Percentiles rank a stretch among this genome's conserved stretches.
Evolutionary conservation across 352 stramenopile genomes (phyloP).

Genomic region (Halophytophthora polymorphica): DNA sequence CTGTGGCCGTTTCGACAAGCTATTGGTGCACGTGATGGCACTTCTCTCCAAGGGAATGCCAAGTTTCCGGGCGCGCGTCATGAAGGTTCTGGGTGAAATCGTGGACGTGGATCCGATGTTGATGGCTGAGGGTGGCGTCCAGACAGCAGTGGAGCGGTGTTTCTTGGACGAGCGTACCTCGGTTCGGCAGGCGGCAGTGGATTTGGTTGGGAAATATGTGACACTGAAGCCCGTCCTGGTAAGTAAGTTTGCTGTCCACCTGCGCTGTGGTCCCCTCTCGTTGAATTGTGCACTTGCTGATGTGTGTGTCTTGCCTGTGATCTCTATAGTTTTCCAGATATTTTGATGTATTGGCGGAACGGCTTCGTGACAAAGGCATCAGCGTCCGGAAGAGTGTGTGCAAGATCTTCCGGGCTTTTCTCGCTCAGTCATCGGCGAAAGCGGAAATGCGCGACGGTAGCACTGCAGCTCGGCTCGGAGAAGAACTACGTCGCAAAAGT

Average conservation of each 20-base stretch:
- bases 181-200: constrained; percentile 78
- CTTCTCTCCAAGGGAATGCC: constrained; percentile 69
- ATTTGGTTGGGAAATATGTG: constrained; percentile 84
- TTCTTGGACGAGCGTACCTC: constrained; percentile 78
- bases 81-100: constrained; percentile 73
- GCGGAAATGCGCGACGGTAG: not conserved
- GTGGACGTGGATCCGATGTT: constrained; percentile 84
- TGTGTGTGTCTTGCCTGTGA: not conserved
- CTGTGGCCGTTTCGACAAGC: constrained; percentile 59
- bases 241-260: constrained; percentile 14
- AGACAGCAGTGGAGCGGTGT: constrained; percentile 53
- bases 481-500: constrained; percentile 51
- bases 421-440: constrained; percentile 28
- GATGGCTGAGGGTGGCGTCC: constrained; percentile 68
- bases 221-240: constrained; percentile 71
- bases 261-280: constrained; percentile 1
- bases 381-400: constrained; percentile 85
- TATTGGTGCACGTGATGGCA: constrained; percentile 73
- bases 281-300: constrained; percentile 3
- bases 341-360: constrained; percentile 69
- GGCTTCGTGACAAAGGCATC: constrained; percentile 78
- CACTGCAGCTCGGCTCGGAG: constrained; percentile 9
- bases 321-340: constrained; percentile 74
- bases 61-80: constrained; percentile 68
- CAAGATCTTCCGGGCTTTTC: constrained; percentile 67